Evolutionary conservation across 176 grass and related monocot species (phyloP).

Genomic region (Elymus sibiricus): DNA sequence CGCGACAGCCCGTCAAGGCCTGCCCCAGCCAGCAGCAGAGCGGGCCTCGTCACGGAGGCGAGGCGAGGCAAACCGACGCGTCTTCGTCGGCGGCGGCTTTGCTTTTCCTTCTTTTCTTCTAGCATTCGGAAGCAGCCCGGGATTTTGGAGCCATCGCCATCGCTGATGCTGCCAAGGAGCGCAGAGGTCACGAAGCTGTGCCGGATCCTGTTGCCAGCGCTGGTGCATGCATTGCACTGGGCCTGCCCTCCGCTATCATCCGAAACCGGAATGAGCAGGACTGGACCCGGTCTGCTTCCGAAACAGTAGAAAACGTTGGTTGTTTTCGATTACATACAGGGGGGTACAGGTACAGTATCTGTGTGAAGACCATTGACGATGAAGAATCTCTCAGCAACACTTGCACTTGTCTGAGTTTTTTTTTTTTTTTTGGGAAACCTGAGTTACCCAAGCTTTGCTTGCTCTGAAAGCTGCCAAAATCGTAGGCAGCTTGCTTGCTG

Average conservation of each 20-base stretch:
- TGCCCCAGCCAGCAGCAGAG: background rate
- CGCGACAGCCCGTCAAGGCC: conserved; percentile 40
- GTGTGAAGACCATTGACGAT: background rate
- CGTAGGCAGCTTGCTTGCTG: background rate
- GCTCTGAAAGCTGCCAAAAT: conserved; percentile 3
- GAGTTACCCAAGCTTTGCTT: background rate
- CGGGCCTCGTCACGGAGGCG: conserved; percentile 5
- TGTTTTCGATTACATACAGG: background rate
- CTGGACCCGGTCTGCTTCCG: background rate
- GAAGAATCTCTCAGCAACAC: background rate
- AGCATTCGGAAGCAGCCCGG: conserved; percentile 7
- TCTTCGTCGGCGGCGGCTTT: conserved; percentile 17
- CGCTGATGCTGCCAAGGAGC: background rate
- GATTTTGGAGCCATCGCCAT: background rate
- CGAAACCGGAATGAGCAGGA: background rate
- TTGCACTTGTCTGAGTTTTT: background rate
- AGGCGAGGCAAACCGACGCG: background rate
- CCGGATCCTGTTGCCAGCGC: conserved; percentile 19
- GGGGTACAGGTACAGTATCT: background rate
- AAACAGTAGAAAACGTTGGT: background rate
- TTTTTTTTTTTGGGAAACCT: background rate
- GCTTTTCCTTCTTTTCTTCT: background rate
- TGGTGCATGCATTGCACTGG: conserved; percentile 14
- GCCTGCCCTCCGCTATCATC: conserved; percentile 3
- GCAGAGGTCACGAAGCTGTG: conserved; percentile 7